Percentiles rank a stretch among this genome's conserved stretches.
phyloP scores from a whole-genome alignment of 1,139 yeast species.

The Pichia sp. region DNA sequence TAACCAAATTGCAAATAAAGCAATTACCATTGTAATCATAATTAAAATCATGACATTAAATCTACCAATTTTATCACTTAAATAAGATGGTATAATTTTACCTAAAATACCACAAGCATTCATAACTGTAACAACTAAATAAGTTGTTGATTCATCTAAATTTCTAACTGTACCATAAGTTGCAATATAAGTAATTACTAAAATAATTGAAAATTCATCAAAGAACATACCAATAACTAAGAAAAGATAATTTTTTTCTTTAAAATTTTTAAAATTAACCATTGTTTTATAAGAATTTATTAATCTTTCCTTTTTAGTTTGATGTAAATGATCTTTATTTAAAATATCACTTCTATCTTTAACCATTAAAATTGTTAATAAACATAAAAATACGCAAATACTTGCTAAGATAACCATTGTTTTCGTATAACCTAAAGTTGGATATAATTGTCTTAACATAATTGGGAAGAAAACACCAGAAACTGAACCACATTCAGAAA shows the following conservation, averaged over 20 bases:
- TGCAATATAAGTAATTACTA: slow-evolving; percentile 36
- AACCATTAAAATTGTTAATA: slow-evolving; percentile 22
- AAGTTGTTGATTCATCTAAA: slow-evolving; percentile 36
- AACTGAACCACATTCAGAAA: slow-evolving; percentile 54
- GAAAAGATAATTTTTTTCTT: slow-evolving; percentile 34
- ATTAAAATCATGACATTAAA: slow-evolving; percentile 44
- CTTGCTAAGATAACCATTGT: slow-evolving; percentile 52
- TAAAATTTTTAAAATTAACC: slow-evolving; percentile 40
- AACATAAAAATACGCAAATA: slow-evolving; percentile 39
- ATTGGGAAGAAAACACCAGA: slow-evolving; percentile 61
- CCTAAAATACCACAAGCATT: slow-evolving; percentile 47
- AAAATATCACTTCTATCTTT: slow-evolving; percentile 28
- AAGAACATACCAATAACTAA: slow-evolving; percentile 25
- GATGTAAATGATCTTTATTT: slow-evolving; percentile 9
- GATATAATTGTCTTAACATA: slow-evolving; percentile 48
- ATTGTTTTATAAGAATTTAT: slow-evolving; percentile 34
- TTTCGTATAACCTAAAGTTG: slow-evolving; percentile 49
- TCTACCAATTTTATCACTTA: slow-evolving; percentile 46
- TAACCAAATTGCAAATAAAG: slow-evolving; percentile 41
- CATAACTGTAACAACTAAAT: slow-evolving; percentile 41
- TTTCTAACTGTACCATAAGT: slow-evolving; percentile 45
- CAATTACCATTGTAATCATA: slow-evolving; percentile 27
- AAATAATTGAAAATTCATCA: slow-evolving; percentile 25
- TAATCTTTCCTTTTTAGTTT: slow-evolving; percentile 22
- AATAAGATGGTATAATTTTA: slow-evolving; percentile 42